Conservation (phyloP, 441 rosid species). For the Populus trichocarpa region DNA sequence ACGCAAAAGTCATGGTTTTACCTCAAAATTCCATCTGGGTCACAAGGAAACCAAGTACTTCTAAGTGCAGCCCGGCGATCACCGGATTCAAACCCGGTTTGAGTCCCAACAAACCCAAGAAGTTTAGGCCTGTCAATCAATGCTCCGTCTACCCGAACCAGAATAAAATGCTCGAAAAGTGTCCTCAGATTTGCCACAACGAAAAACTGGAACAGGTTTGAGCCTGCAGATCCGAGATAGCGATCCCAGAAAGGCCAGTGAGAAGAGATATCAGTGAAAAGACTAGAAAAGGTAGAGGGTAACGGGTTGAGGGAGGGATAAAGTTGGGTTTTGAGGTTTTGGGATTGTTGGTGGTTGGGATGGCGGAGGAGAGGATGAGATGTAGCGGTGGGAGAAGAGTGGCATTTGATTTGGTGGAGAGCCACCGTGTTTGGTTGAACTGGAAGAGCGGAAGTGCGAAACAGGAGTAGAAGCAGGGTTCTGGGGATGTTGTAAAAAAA, state of each 20-base stretch:
- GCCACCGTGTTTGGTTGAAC: not conserved
- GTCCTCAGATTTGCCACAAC: constrained; percentile 52
- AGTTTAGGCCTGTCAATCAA: constrained; percentile 47
- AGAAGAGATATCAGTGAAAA: constrained; percentile 45
- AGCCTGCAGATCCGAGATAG: constrained; percentile 34
- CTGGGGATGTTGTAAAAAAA: no score
- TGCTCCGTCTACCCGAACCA: constrained; percentile 1
- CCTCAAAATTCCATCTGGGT: constrained; percentile 53
- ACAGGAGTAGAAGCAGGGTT: no score
- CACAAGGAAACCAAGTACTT: constrained; percentile 59
- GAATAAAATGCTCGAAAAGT: constrained; percentile 33
- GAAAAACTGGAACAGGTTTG: constrained; percentile 34
- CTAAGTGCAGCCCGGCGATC: constrained; percentile 50
- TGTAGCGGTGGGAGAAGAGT: constrained; percentile 41
- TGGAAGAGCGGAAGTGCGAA: no score
- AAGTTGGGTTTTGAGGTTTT: constrained; percentile 38
- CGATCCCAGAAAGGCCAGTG: constrained; percentile 51
- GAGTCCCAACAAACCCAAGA: constrained; percentile 69
- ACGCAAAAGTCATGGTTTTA: constrained; percentile 3
- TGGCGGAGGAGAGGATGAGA: constrained; percentile 22
- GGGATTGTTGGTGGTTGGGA: constrained; percentile 31
- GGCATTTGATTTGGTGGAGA: constrained; percentile 30
- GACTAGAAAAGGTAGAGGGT: constrained; percentile 32
- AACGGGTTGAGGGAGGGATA: constrained; percentile 14
- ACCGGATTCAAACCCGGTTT: constrained; percentile 50